Evolutionary conservation across 495 filamentous ascomycete genomes (phyloP).

Genomic region (Neurospora sp.): DNA sequence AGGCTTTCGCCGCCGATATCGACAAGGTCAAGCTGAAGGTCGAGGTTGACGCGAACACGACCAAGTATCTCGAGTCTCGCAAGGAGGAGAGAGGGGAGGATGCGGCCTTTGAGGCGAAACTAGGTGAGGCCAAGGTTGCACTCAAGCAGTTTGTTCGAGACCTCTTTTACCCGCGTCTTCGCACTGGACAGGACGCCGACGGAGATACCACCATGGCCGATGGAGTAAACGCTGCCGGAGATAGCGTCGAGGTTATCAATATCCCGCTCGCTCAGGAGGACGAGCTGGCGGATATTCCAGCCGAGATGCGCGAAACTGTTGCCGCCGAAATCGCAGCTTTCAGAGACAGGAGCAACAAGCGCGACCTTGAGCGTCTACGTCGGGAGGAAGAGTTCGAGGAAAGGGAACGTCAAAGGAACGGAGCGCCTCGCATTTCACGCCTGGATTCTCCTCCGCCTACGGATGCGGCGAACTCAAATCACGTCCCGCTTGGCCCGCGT

Average conservation of each 20-base stretch:
- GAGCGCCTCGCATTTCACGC: constrained; percentile 51
- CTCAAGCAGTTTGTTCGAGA: constrained; percentile 58
- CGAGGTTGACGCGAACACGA: constrained; percentile 69
- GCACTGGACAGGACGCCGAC: constrained; percentile 42
- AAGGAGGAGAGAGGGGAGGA: constrained; percentile 55
- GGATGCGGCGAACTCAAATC: constrained; percentile 50
- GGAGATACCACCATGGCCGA: constrained; percentile 65
- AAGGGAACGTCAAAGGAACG: constrained; percentile 67
- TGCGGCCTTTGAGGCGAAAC: constrained; percentile 53
- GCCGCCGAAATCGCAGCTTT: constrained; percentile 92
- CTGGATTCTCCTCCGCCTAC: constrained; percentile 61
- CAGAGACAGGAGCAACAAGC: constrained; percentile 73
- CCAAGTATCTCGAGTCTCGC: constrained; percentile 73
- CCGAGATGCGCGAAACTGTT: constrained; percentile 94
- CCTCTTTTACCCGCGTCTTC: constrained; percentile 58
- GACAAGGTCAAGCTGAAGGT: constrained; percentile 66
- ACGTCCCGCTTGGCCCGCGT: constrained; percentile 72
- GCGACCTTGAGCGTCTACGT: constrained; percentile 79
- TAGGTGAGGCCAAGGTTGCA: constrained; percentile 52
- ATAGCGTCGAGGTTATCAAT: constrained; percentile 74
- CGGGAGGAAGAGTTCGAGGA: constrained; percentile 89
- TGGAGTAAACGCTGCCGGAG: constrained; percentile 41
- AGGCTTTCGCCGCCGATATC: constrained; percentile 46
- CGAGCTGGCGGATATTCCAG: constrained; percentile 89
- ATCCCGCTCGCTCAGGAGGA: constrained; percentile 86